Conservation (phyloP, 495 filamentous ascomycete genomes). For the Hypoxylon perforatum region DNA sequence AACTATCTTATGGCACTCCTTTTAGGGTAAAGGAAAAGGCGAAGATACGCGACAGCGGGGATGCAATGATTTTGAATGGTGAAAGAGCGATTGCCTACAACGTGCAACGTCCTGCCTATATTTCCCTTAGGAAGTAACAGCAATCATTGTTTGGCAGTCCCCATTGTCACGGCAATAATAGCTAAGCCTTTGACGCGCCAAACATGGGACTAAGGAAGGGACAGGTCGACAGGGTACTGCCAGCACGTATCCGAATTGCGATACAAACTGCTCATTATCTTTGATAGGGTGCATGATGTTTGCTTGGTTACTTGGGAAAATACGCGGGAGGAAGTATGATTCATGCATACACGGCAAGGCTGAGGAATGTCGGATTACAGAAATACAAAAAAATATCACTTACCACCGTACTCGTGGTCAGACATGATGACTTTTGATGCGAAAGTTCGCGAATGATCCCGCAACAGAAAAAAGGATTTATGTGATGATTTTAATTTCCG, state of each 20-base stretch:
- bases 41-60: not conserved
- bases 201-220: slow-evolving; percentile 1
- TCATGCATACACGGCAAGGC: not conserved
- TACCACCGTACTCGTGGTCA: slow-evolving; percentile 87
- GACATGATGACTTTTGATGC: slow-evolving; percentile 70
- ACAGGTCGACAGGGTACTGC: not conserved
- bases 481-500: not conserved
- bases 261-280: slow-evolving; percentile 1
- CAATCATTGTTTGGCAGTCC: not conserved
- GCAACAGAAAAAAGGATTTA: not conserved
- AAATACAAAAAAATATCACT: slow-evolving; percentile 50
- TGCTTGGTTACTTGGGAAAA: not conserved
- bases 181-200: slow-evolving; percentile 12
- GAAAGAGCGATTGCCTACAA: not conserved
- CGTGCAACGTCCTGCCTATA: not conserved
- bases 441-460: slow-evolving; percentile 45
- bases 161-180: slow-evolving; percentile 5
- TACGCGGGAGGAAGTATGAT: not conserved
- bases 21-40: not conserved
- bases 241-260: not conserved
- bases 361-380: slow-evolving; percentile 36
- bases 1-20: not conserved
- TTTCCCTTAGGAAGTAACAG: not conserved
- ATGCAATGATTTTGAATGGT: not conserved
- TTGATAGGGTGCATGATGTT: slow-evolving; percentile 5